A percentile compares a stretch with the other conserved stretches of the same genome.
phyloP scores from a whole-genome alignment of 805 yeast species.

The Myxozyma neglecta region DNA sequence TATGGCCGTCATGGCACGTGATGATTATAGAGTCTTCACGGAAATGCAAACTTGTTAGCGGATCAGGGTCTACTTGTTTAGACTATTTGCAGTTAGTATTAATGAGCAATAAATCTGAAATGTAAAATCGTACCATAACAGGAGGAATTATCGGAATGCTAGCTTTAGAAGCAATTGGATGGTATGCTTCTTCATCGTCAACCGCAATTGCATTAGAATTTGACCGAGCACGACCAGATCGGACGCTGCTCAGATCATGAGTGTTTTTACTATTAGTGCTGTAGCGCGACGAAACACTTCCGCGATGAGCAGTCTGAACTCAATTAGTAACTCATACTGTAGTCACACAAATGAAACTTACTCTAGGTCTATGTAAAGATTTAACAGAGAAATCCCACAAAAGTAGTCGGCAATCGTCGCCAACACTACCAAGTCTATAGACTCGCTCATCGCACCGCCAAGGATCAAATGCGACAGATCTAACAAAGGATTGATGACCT shows the following conservation, averaged over 20 bases:
- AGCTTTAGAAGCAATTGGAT: conserved; percentile 28
- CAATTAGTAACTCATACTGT: not conserved
- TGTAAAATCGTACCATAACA: conserved; percentile 20
- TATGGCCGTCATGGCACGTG: conserved; percentile 31
- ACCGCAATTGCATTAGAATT: conserved; percentile 25
- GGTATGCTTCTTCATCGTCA: conserved; percentile 28
- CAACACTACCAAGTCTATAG: conserved; percentile 55
- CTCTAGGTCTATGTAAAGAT: conserved; percentile 38
- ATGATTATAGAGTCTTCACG: conserved; percentile 27
- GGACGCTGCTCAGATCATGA: conserved; percentile 6
- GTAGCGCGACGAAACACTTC: conserved; percentile 26
- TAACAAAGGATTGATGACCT: conserved; percentile 58
- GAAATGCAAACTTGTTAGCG: conserved; percentile 26
- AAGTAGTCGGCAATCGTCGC: conserved; percentile 55
- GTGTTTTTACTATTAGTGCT: conserved; percentile 9
- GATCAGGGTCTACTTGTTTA: conserved; percentile 31
- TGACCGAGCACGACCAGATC: conserved; percentile 14
- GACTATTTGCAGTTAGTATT: conserved; percentile 5
- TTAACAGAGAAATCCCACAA: conserved; percentile 58
- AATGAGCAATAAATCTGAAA: not conserved
- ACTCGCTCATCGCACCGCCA: conserved; percentile 41
- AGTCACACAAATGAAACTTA: not conserved
- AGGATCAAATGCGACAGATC: conserved; percentile 48
- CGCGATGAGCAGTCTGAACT: conserved; percentile 13
- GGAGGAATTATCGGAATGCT: conserved; percentile 31